Conservation (phyloP, 2,329 filamentous ascomycete species). For the Ilyonectria destructans region DNA sequence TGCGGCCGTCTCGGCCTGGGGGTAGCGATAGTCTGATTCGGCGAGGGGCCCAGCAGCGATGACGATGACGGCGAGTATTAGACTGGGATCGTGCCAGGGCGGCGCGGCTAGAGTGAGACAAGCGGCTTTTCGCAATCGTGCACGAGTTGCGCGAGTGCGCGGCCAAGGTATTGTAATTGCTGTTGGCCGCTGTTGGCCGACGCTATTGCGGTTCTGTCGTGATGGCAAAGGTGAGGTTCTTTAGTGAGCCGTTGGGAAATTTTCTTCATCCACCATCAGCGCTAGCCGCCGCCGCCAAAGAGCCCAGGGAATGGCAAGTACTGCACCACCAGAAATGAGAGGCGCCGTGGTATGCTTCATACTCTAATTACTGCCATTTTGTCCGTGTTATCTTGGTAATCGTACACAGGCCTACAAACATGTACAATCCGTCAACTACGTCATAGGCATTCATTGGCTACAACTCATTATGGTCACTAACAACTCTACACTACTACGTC, state of each 20-base stretch:
- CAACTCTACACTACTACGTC: neutral
- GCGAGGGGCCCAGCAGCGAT: neutral
- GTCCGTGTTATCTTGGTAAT: neutral
- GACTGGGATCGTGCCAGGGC: conserved; percentile 32
- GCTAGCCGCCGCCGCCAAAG: conserved; percentile 22
- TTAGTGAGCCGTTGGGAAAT: conserved; percentile 23
- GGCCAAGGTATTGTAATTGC: neutral
- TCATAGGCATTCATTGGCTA: neutral
- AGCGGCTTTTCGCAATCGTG: conserved; percentile 25
- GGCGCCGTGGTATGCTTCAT: neutral
- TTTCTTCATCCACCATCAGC: conserved; percentile 27
- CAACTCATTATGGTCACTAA: neutral
- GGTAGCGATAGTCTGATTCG: conserved; percentile 25
- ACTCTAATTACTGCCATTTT: neutral
- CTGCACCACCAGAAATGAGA: too few species aligned
- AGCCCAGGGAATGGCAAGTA: neutral
- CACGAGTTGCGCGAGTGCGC: conserved; percentile 1
- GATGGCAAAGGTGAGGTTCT: conserved; percentile 18
- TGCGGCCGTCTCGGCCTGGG: conserved; percentile 26
- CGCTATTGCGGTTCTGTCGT: conserved; percentile 18
- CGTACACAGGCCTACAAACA: neutral
- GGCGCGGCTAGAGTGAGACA: conserved; percentile 36
- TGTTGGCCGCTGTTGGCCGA: conserved; percentile 2
- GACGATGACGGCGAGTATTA: conserved; percentile 23
- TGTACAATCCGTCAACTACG: neutral